Percentiles rank a stretch among this genome's conserved stretches.
These are phyloP conservation scores for Quillaja saponaria DNA, from an alignment of 306 rosid genomes.

Conservation along the genomic window DNA sequence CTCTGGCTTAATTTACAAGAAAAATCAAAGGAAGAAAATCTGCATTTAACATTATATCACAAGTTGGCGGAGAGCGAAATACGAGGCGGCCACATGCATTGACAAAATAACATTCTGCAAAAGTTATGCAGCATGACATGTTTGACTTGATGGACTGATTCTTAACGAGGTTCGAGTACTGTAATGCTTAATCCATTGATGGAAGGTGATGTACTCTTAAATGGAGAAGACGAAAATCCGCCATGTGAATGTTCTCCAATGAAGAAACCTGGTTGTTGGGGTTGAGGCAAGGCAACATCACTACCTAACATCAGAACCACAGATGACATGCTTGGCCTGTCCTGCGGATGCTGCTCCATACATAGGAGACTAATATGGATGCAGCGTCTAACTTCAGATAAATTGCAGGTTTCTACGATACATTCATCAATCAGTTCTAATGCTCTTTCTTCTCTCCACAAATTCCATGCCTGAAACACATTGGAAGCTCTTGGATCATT, in stretches of 20 bases:
- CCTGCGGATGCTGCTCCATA: conserved; percentile 49
- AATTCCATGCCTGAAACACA: conserved; percentile 34
- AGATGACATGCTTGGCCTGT: conserved; percentile 58
- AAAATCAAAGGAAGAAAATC: no score
- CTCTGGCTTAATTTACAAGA: no score
- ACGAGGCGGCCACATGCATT: no score
- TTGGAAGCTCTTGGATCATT: background rate
- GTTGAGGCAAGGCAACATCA: conserved; percentile 43
- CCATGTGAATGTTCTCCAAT: conserved; percentile 12
- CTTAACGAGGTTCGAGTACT: no score
- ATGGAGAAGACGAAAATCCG: conserved; percentile 25
- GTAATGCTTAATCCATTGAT: no score
- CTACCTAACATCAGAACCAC: conserved; percentile 55
- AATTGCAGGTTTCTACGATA: conserved; percentile 12
- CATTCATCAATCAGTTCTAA: conserved; percentile 28
- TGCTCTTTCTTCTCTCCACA: conserved; percentile 36
- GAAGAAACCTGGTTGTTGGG: conserved; percentile 46
- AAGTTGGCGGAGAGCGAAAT: no score
- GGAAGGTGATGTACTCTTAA: no score
- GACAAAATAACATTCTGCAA: no score
- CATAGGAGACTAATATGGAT: conserved; percentile 60
- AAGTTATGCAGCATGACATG: no score
- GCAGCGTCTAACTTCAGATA: conserved; percentile 33
- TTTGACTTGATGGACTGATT: no score
- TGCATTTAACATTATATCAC: no score